Base-by-base conservation (phyloP, 1,284 basidiomycete genomes). In the Sanghuangporus weigelae region DNA sequence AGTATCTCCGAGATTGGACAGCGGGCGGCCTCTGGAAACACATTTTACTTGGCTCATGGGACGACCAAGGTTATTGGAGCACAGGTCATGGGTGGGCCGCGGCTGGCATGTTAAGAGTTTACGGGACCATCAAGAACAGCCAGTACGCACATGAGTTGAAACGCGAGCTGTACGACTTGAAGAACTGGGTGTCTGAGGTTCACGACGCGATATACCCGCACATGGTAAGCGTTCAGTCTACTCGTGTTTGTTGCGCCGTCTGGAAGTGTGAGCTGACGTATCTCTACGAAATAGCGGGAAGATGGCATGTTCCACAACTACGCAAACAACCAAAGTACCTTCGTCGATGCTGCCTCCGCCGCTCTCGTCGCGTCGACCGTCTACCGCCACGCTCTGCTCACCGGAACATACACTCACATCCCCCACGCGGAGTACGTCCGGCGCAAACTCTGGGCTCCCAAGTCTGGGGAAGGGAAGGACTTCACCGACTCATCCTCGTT, bases 21-120 rank as follows among this genome's bases (percentile, higher is more conserved):
- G 77, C 80, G 0, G 73, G 76, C n/a, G 81, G 81, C 14, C 71
- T 91, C 48, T 93, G 90, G 91, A 81, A 78, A 66, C 91, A 93
- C 68, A 82, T 95, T 53, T 71, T 81, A 0, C 71, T 86, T 7
- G 88, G 90, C 14, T 69, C 69, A 49, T 76, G 73, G 26, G 78
- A 80, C 60, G 84, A 91, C 71, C 63, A 78, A 51, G 89, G 88
- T 1, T 84, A 87, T 71, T 89, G 91, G 91, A 83, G 86, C 0
- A 91, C 91, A 7, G 88, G 93, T 0, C 93, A 95, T 62, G 93
- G 80, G 0, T 95, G 93, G 93, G 93, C 87, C 0, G 86, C 90
- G 0, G 90, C 88, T 2, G 93, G 93, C 0, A 93, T 94, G 82
- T 77, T 91, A 5, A 86, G 92, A 19, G 92, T 94, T 1, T 77